Evolutionary conservation across 345 rosid genomes (phyloP).

Genomic region (Bruguiera gymnorhiza): DNA sequence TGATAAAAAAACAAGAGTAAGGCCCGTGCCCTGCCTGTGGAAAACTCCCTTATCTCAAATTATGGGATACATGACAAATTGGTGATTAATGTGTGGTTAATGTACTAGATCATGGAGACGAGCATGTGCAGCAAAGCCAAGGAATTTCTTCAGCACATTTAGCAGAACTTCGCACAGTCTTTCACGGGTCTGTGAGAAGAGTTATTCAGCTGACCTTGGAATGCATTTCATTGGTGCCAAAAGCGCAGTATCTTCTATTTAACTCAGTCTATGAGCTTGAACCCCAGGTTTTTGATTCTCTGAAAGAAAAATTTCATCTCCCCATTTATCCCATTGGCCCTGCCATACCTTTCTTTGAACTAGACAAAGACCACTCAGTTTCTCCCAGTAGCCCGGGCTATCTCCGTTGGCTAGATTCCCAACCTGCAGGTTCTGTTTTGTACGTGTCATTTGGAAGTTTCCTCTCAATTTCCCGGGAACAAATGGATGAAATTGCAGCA

Average conservation of each 20-base stretch:
- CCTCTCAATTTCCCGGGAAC: constrained; percentile 29
- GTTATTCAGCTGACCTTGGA: constrained; percentile 36
- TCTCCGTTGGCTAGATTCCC: constrained; percentile 40
- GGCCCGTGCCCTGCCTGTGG: too few relatives aligned
- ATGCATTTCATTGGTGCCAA: constrained; percentile 34
- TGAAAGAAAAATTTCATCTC: constrained; percentile 17
- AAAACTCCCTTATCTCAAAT: too few relatives aligned
- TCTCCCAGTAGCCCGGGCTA: constrained; percentile 5
- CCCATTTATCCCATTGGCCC: constrained; percentile 43
- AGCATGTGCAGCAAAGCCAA: constrained; percentile 35
- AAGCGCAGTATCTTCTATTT: constrained; percentile 56
- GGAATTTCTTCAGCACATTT: constrained; percentile 34
- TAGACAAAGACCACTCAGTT: not conserved
- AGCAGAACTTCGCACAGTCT: constrained; percentile 36
- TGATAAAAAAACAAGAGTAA: too few relatives aligned
- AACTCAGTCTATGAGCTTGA: constrained; percentile 50
- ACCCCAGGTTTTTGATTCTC: constrained; percentile 28
- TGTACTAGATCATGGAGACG: constrained; percentile 29
- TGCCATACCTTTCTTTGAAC: constrained; percentile 32
- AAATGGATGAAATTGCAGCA: constrained; percentile 38
- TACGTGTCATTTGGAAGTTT: constrained; percentile 46
- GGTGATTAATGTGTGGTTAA: not conserved
- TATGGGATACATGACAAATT: too few relatives aligned
- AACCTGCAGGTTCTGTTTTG: constrained; percentile 35
- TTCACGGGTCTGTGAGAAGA: constrained; percentile 15